Evolutionary conservation across 371 early-diverging fungal species (phyloP), one percentile per base, ranked within the genome.

Genomic region (Sporodiniella umbellata): DNA sequence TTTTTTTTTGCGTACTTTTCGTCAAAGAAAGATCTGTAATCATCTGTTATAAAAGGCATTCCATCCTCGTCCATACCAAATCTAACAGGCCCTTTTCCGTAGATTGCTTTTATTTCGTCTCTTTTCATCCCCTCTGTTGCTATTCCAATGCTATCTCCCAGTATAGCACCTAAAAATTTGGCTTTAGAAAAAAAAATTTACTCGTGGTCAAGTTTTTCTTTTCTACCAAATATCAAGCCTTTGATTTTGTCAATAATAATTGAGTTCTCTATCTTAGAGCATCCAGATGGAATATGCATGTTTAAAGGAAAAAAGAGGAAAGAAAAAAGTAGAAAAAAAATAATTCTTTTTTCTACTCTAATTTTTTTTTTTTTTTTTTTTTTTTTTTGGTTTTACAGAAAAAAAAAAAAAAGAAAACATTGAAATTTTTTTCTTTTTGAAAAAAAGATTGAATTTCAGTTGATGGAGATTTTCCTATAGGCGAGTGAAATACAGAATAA

Each of bases 61-160:
- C 70, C 70, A 53, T 64, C 68, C 47, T 70, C 70, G 12, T 76
- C 80, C 23, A 65, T 52, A 19, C 84, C 85, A 66, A 83, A 84
- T 19, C 67, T 64, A 51, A 84, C 80, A 17, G 84, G 81, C 0
- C 83, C 84, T 25, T 71, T 62, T 22, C 79, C 80, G 63, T 87
- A 85, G 0, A 64, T 55, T 40, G 52, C 18, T 18, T 37, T 49
- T 3, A 82, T 72, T 37, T 72, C 56, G 15, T 42, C 39, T 48
- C 69, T 73, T 44, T 79, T 58, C 71, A 85, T 68, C 53, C 85
- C 85, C 62, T 86, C 85, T 22, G 86, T 81, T 4, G 86, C 78
- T 42, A 88, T 62, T 8, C 88, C 86, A 42, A 85, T 67, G 24
- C 84, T 84, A 62, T 88, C 88, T 8, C 85, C 86, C 4, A 85